Base-by-base conservation (phyloP, 768 basidiomycete genomes). In the Amanita muscaria region DNA sequence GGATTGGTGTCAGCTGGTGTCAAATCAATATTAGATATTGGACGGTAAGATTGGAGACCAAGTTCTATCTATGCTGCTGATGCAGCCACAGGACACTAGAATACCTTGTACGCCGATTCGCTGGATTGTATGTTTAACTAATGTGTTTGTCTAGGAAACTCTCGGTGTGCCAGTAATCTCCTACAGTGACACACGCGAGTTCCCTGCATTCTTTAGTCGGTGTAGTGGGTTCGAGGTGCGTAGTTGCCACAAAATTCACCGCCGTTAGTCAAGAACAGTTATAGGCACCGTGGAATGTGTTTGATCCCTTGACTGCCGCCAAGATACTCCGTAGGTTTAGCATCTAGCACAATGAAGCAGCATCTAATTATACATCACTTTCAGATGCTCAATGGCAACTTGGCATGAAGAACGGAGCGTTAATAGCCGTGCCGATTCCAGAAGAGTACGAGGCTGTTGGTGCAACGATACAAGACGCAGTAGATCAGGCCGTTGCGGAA, bases 11-110 rank as follows among this genome's bases (percentile, higher is more conserved):
- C 93, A 14, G 85, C 92, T 8, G 96, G 96, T 9, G 81, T 88
- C 15, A 99, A 98, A 60, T 89, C 87, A 0, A 97, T 99, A 49
- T 62, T 99, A 33, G 96, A 99, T 59, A 92, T 98, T 48, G 85
- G 85, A 47, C 74, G 77, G 85, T 79, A 44, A 44, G 65, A 6
- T 14, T 11, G 15, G 12, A 18, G 31, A n/a, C n/a, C 39, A 27
- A 19, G 24, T 14, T 44, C 7, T 35, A 40, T 34, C 40, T 4
- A 44, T 16, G n/a, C 14, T 42, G 21, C 37, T 33, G 15, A 44
- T 29, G 16, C 23, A 12, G 18, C n/a, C 19, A 14, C 42, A 87
- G 86, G 56, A 89, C 87, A 11, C 65, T 89, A 18, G 87, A 89
- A 59, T 87, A 85, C 59, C 72, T 89, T 46, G 87, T 81, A 57